Conservation (phyloP, 2,329 filamentous ascomycete species). For the Knoxdaviesia capensis region DNA sequence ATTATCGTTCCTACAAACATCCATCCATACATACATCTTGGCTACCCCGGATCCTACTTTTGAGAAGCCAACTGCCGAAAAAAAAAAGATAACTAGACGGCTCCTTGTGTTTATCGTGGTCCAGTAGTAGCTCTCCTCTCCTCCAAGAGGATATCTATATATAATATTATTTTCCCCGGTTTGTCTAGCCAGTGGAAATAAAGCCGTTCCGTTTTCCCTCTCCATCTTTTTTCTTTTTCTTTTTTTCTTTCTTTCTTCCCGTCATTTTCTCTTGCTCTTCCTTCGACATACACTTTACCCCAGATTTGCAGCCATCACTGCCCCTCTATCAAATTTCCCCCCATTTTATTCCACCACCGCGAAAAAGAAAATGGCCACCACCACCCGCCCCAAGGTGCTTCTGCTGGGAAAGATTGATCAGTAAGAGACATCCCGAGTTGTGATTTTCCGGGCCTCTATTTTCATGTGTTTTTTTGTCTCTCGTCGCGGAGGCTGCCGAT, state of each 20-base stretch:
- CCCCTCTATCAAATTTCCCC: not conserved
- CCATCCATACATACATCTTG: too few relatives aligned
- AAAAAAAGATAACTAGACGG: not conserved
- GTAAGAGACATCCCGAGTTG: slow-evolving; percentile 9
- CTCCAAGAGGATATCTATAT: too few relatives aligned
- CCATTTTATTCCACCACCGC: not conserved
- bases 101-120: too few relatives aligned
- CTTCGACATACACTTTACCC: not conserved
- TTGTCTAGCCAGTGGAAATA: too few relatives aligned
- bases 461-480: not conserved
- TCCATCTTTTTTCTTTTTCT: slow-evolving; percentile 3
- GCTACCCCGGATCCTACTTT: not conserved
- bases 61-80: not conserved
- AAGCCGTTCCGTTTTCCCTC: slow-evolving; percentile 4
- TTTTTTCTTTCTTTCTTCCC: not conserved
- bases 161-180: too few relatives aligned
- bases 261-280: not conserved
- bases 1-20: too few relatives aligned
- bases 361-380: slow-evolving; percentile 6
- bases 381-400: slow-evolving; percentile 14
- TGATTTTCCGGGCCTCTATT: not conserved
- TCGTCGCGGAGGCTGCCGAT: too few relatives aligned
- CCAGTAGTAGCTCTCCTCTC: too few relatives aligned
- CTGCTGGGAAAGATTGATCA: slow-evolving; percentile 18
- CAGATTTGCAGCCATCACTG: not conserved